A percentile compares a stretch with the other conserved stretches of the same genome.
Conservation (phyloP, 2,329 filamentous ascomycete genomes). For the Mycogone perniciosa region DNA sequence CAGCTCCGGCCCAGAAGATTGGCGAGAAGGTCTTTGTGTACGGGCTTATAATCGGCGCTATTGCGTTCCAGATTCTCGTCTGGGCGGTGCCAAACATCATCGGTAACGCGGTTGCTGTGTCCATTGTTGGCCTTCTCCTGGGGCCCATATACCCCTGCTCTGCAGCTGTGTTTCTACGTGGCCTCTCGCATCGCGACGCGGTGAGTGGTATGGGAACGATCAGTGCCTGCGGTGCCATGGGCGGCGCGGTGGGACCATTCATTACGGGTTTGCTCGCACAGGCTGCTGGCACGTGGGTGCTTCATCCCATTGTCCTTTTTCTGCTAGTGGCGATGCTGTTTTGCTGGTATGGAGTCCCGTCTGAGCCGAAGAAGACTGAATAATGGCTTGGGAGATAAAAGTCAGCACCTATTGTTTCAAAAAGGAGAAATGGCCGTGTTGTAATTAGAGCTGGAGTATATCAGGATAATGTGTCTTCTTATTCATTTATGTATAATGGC, state of each 20-base stretch:
- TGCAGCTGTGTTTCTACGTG: conserved; percentile 54
- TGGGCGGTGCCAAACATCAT: conserved; percentile 75
- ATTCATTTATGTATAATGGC: too few relatives aligned
- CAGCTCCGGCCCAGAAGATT: conserved; percentile 56
- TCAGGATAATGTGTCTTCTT: too few relatives aligned
- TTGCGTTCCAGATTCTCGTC: conserved; percentile 66
- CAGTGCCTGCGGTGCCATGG: conserved; percentile 61
- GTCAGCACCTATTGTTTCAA: background rate
- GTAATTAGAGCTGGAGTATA: too few relatives aligned
- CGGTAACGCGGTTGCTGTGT: conserved; percentile 59
- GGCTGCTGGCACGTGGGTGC: conserved; percentile 54
- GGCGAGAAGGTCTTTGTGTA: conserved; percentile 68
- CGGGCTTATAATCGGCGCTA: conserved; percentile 52
- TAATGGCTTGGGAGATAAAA: conserved; percentile 25
- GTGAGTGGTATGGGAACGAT: conserved; percentile 62
- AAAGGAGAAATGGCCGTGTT: background rate
- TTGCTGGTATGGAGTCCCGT: conserved; percentile 58
- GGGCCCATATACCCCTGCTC: conserved; percentile 77
- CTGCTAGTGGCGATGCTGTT: conserved; percentile 59
- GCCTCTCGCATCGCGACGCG: conserved; percentile 53
- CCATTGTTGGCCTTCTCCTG: conserved; percentile 66
- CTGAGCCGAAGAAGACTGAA: conserved; percentile 52
- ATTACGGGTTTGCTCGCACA: conserved; percentile 59
- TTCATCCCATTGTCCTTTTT: conserved; percentile 61
- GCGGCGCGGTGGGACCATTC: conserved; percentile 62